Conservation (phyloP, 306 rosid genomes). For the Neltuma alba region DNA sequence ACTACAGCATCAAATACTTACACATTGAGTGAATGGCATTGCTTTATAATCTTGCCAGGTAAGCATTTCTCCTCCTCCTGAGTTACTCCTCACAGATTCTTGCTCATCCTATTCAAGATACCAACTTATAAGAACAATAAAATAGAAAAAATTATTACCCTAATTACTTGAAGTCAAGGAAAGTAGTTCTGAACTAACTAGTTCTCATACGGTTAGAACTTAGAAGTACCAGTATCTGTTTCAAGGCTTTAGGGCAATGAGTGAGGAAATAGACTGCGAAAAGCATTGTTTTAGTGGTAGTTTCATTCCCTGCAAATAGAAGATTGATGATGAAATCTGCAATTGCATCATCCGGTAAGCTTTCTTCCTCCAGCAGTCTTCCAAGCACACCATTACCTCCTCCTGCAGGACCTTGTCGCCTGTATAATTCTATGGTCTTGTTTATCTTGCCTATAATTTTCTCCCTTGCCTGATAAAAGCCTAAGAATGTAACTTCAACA, state of each 20-base stretch:
- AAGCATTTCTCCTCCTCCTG: conserved; percentile 54
- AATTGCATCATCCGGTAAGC: conserved; percentile 69
- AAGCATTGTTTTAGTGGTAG: conserved; percentile 95
- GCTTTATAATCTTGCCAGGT: conserved; percentile 88
- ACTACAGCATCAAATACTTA: conserved; percentile 39
- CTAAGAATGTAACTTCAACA: conserved; percentile 28
- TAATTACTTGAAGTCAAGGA: not conserved
- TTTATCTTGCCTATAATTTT: conserved; percentile 72
- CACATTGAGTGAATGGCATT: conserved; percentile 94
- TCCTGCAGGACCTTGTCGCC: conserved; percentile 45
- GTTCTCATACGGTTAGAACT: conserved; percentile 30
- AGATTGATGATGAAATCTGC: conserved; percentile 94
- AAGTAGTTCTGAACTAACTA: not conserved
- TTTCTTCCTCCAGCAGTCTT: conserved; percentile 77
- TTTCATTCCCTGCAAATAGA: conserved; percentile 95
- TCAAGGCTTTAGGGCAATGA: conserved; percentile 72
- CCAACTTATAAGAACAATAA: not conserved
- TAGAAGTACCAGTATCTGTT: conserved; percentile 67
- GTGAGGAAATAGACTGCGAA: conserved; percentile 89
- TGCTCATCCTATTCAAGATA: conserved; percentile 75
- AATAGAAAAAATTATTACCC: not conserved
- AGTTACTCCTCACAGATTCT: conserved; percentile 48
- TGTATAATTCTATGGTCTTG: conserved; percentile 57
- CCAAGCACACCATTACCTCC: conserved; percentile 66
- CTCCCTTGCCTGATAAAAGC: conserved; percentile 73